Evolutionary conservation across 2,329 filamentous ascomycete species (phyloP).

Genomic region (Aspergillus phoenicis): DNA sequence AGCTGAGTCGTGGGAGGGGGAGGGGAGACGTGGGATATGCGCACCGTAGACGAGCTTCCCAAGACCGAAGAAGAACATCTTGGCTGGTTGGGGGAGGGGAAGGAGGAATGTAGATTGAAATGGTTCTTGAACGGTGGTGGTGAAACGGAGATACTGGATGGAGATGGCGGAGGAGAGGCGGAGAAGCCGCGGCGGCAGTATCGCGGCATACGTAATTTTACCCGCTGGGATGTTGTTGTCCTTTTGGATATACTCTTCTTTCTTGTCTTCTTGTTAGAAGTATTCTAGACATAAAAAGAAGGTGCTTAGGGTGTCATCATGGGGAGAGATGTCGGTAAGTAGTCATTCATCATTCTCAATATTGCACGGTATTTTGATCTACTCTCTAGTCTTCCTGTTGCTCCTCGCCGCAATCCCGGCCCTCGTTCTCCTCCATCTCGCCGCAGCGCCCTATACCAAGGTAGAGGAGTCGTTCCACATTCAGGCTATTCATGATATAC

Average conservation of each 20-base stretch:
- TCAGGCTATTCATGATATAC: constrained; percentile 87
- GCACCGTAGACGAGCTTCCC: constrained; percentile 74
- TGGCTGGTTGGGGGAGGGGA: constrained; percentile 26
- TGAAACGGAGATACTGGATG: not conserved
- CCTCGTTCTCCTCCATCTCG: constrained; percentile 68
- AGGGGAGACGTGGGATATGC: constrained; percentile 7
- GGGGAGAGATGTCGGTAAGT: constrained; percentile 29
- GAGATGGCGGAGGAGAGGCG: not conserved
- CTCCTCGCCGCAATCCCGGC: constrained; percentile 60
- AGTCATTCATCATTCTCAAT: not conserved
- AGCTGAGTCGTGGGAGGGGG: constrained; percentile 4
- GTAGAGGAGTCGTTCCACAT: constrained; percentile 99
- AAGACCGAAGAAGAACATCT: constrained; percentile 71
- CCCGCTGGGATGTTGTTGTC: not conserved
- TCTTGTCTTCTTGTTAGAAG: not conserved
- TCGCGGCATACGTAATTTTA: not conserved
- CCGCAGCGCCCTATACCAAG: constrained; percentile 84
- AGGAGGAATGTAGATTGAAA: constrained; percentile 8
- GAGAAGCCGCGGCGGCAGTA: not conserved
- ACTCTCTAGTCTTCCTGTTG: constrained; percentile 21
- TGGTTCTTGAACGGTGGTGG: constrained; percentile 3
- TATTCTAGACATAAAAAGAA: not conserved
- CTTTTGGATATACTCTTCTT: not conserved
- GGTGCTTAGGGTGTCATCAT: constrained; percentile 16
- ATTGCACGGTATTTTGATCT: not conserved